Evolutionary conservation across 495 filamentous ascomycete genomes (phyloP), one percentile per base, ranked within the genome.

Genomic region (Neurospora africana): DNA sequence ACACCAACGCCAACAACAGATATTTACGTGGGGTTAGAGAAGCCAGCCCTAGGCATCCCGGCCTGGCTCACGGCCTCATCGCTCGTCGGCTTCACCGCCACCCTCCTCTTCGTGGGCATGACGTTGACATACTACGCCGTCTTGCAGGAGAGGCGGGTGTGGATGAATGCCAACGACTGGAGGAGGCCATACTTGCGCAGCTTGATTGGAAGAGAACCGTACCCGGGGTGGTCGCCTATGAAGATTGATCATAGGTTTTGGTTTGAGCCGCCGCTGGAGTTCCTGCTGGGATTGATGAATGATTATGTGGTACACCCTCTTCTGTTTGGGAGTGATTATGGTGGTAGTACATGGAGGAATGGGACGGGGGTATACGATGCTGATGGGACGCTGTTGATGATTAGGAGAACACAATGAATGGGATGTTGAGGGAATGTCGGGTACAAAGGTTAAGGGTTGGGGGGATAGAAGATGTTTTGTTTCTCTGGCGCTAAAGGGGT

Each of bases 141-240:
- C 44, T 35, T 69, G 19, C 43, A 39, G 17, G 77, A 78, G 70
- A 53, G 77, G 5, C 41, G 38, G 4, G 69, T 77, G 38, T 78
- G 77, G 77, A 27, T 73, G 1, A 47, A 35, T 21, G 41, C 19
- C 19, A 78, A 75, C 61, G 71, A 73, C 35, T 76, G 73, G 73
- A 69, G 75, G 23, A 23, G 11, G 2, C 70, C 71, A 6, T 77
- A 78, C 39, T 27, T 75, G 35, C 15, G 19, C 15, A 75, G 76
- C 19, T 40, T 78, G 38, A 36, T 36, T 3, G 19, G 39, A 3
- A 43, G 11, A 47, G 17, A 40, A 33, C 71, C 75, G 44, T 73
- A 76, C 11, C 61, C 70, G 19, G 68, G 17, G 5, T 76, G 73
- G 75, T 72, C 68, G 68, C 73, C 73, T 15, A 4, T 70, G 17